These are phyloP conservation scores for Sporothrix mexicana DNA, from an alignment of 2,329 filamentous ascomycete species.

Conservation along the genomic window DNA sequence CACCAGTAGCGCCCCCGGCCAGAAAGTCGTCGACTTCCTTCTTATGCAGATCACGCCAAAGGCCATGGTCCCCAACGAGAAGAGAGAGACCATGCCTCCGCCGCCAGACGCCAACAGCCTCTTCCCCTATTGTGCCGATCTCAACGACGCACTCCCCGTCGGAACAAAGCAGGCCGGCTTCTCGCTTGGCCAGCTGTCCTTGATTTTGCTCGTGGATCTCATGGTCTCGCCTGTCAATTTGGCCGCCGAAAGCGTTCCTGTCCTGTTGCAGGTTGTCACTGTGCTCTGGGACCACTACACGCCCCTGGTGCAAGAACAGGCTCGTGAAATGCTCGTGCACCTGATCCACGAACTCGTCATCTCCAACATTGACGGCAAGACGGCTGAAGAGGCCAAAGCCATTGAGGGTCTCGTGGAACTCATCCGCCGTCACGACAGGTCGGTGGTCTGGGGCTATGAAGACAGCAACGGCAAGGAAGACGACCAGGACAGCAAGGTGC, in stretches of 20 bases:
- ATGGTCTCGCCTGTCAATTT: constrained; percentile 92
- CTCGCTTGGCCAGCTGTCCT: constrained; percentile 87
- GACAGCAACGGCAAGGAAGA: constrained; percentile 83
- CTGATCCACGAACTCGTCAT: constrained; percentile 95
- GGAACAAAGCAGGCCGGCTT: constrained; percentile 92
- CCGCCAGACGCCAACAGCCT: constrained; percentile 74
- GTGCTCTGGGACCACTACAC: constrained; percentile 99
- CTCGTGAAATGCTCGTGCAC: constrained; percentile 96
- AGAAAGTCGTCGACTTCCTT: constrained; percentile 93
- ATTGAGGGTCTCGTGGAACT: constrained; percentile 89
- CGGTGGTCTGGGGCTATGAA: constrained; percentile 92
- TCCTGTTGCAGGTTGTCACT: constrained; percentile 87
- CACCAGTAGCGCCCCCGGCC: constrained; percentile 72
- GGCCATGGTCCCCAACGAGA: constrained; percentile 94
- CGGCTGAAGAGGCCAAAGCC: constrained; percentile 65
- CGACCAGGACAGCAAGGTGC: constrained; percentile 78
- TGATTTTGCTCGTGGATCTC: constrained; percentile 92
- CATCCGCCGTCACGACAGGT: constrained; percentile 81
- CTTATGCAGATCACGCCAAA: constrained; percentile 90
- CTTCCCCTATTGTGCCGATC: constrained; percentile 88
- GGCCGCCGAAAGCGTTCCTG: constrained; percentile 76
- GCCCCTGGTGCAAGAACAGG: constrained; percentile 91
- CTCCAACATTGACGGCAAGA: constrained; percentile 72
- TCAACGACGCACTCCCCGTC: constrained; percentile 77
- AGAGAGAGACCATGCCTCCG: constrained; percentile 56